Percentiles rank a stretch among this genome's conserved stretches.
Conservation (phyloP, 2,329 filamentous ascomycete species). For the Botrytis elliptica region DNA sequence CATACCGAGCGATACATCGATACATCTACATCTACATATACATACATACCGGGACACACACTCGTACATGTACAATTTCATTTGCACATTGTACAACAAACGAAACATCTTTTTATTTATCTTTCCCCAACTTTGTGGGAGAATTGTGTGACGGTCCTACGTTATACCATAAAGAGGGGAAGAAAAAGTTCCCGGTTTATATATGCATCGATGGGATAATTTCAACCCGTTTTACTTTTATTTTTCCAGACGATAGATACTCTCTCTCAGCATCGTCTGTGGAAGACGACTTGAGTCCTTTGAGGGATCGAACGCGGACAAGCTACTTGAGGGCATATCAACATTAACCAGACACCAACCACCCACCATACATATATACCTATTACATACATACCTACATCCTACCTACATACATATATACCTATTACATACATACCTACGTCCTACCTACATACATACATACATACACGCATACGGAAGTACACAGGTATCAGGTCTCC, state of each 20-base stretch:
- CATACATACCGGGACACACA: background rate
- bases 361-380: background rate
- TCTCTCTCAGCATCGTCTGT: background rate
- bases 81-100: background rate
- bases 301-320: background rate
- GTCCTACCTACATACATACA: background rate
- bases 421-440: background rate
- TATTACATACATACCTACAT: background rate
- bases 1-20: too few relatives aligned
- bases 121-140: background rate
- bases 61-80: constrained; percentile 1
- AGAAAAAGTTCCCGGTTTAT: background rate
- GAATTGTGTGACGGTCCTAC: background rate
- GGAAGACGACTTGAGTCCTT: background rate
- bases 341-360: background rate
- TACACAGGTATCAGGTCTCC: background rate
- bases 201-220: background rate
- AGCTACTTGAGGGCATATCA: background rate
- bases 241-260: background rate
- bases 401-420: background rate
- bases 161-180: background rate
- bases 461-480: background rate
- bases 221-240: background rate
- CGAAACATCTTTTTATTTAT: background rate
- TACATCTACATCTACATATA: background rate